Conservation (phyloP, 2,329 filamentous ascomycete genomes). For the Xylariaceae sp. region DNA sequence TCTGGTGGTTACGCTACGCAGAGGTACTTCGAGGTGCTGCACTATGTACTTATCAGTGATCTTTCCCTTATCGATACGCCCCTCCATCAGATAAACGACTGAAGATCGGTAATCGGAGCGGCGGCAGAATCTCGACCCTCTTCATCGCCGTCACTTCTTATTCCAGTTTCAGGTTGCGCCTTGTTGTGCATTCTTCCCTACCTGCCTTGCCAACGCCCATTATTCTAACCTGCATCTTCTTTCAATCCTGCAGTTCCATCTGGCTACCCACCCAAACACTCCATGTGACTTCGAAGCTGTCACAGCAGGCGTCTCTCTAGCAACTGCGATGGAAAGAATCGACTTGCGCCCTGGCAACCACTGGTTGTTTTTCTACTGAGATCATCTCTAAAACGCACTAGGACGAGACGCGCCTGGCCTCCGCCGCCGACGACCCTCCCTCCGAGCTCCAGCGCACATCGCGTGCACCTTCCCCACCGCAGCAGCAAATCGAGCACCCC, state of each 20-base stretch:
- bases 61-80: conserved; percentile 26
- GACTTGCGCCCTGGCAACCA: conserved; percentile 14
- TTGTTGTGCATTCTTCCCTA: not conserved
- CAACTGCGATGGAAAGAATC: conserved; percentile 20
- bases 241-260: not conserved
- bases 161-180: not conserved
- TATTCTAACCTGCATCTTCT: not conserved
- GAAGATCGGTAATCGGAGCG: not conserved
- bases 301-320: conserved; percentile 1
- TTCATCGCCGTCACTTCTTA: not conserved
- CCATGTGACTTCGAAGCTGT: not conserved
- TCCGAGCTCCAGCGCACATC: not conserved
- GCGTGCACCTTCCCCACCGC: conserved; percentile 10
- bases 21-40: not conserved
- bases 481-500: conserved; percentile 1
- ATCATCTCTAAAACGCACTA: not conserved
- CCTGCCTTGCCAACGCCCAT: not conserved
- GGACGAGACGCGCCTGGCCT: not conserved
- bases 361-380: conserved; percentile 14
- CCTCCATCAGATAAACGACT: conserved; percentile 15
- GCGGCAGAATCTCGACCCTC: not conserved
- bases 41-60: too few species aligned
- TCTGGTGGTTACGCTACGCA: too few species aligned
- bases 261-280: not conserved
- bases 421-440: not conserved